Percentiles rank a stretch among this genome's conserved stretches.
phyloP scores from a whole-genome alignment of 768 basidiomycete genomes.

The Boletus eberwhitei region DNA sequence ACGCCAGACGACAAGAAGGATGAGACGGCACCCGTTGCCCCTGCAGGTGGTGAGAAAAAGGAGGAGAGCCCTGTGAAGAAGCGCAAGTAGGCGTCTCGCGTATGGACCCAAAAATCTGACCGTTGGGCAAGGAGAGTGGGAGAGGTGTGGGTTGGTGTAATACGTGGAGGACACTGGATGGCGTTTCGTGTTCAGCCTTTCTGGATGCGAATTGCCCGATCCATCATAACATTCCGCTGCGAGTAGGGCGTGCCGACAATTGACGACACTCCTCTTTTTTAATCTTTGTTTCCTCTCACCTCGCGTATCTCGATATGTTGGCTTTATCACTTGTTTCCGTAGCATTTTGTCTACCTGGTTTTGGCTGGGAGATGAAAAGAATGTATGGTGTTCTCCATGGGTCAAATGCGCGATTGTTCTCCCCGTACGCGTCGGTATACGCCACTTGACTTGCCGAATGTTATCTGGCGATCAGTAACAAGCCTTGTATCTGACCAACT shows the following conservation, averaged over 20 bases:
- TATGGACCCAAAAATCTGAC: slow-evolving; percentile 8
- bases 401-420: neutral
- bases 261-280: slow-evolving; percentile 4
- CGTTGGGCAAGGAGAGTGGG: neutral
- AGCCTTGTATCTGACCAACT: neutral
- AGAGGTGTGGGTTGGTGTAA: slow-evolving; percentile 3
- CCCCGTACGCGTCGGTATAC: neutral
- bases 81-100: slow-evolving; percentile 49
- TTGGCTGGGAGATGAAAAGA: slow-evolving; percentile 7
- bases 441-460: neutral
- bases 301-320: slow-evolving; percentile 2
- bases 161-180: slow-evolving; percentile 11
- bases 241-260: slow-evolving; percentile 6
- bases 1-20: slow-evolving; percentile 65
- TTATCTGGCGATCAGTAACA: neutral
- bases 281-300: slow-evolving; percentile 1
- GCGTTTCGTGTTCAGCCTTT: neutral
- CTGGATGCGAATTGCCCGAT: neutral
- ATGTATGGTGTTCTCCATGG: slow-evolving; percentile 26
- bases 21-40: slow-evolving; percentile 62
- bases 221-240: slow-evolving; percentile 8
- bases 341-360: slow-evolving; percentile 9
- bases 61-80: slow-evolving; percentile 69
- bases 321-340: slow-evolving; percentile 18
- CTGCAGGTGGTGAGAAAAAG: slow-evolving; percentile 73